Percentiles rank a stretch among this genome's conserved stretches.
These are phyloP conservation scores for Isatis lusitanica DNA, from an alignment of 441 rosid species.

Conservation along the genomic window DNA sequence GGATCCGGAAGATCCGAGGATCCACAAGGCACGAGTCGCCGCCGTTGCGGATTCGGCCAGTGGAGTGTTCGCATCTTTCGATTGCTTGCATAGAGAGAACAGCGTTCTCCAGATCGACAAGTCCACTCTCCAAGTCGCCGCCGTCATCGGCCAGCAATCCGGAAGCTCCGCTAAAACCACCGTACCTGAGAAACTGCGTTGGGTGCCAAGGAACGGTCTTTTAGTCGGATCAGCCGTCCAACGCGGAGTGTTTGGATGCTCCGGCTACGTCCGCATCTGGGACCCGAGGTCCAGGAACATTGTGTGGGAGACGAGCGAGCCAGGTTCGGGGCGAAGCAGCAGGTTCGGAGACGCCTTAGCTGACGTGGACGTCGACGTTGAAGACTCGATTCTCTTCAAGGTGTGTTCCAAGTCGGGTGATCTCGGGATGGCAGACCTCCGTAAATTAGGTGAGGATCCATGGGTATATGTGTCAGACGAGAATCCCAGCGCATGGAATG, in stretches of 20 bases:
- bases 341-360: slow-evolving; percentile 89
- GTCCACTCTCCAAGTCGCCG: slow-evolving; percentile 61
- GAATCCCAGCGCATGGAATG: slow-evolving; percentile 52
- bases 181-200: slow-evolving; percentile 67
- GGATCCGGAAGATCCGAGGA: slow-evolving; percentile 79
- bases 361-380: slow-evolving; percentile 68
- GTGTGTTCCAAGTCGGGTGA: slow-evolving; percentile 90
- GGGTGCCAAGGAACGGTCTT: slow-evolving; percentile 52
- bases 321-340: slow-evolving; percentile 90
- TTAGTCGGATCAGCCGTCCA: slow-evolving; percentile 58
- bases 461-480: slow-evolving; percentile 79
- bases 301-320: slow-evolving; percentile 92
- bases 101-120: slow-evolving; percentile 63
- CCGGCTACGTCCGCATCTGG: slow-evolving; percentile 84
- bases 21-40: slow-evolving; percentile 67
- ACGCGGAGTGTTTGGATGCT: slow-evolving; percentile 74
- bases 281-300: slow-evolving; percentile 62
- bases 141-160: slow-evolving; percentile 62
- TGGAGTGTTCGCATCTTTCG: slow-evolving; percentile 67
- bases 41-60: slow-evolving; percentile 56
- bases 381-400: slow-evolving; percentile 57
- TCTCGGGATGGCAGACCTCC: slow-evolving; percentile 79
- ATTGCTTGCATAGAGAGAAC: slow-evolving; percentile 81
- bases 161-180: slow-evolving; percentile 66
- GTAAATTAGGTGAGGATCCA: slow-evolving; percentile 79